A percentile compares a stretch with the other conserved stretches of the same genome.
Conservation (phyloP, 2,329 filamentous ascomycete species). For the Fusarium sp. region DNA sequence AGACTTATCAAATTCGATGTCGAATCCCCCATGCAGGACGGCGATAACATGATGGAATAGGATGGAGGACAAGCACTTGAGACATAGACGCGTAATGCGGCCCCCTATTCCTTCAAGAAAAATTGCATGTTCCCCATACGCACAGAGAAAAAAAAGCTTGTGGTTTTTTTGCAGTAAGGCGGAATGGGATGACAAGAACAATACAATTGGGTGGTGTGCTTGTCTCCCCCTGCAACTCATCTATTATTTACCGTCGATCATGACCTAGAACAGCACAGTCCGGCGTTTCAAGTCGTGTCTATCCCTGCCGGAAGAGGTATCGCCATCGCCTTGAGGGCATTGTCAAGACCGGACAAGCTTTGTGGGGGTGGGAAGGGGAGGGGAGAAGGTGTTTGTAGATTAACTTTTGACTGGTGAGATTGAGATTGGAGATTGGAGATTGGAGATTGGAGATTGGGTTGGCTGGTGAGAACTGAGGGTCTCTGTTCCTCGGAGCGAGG, state of each 20-base stretch:
- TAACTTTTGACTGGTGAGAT: slow-evolving; percentile 31
- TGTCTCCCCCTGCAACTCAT: slow-evolving; percentile 8
- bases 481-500: too few relatives aligned
- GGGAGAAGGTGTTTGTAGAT: slow-evolving; percentile 29
- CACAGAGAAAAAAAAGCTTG: not conserved
- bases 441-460: slow-evolving; percentile 1
- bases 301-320: slow-evolving; percentile 50
- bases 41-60: slow-evolving; percentile 5
- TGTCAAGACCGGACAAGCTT: slow-evolving; percentile 57
- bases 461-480: slow-evolving; percentile 19
- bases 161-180: not conserved
- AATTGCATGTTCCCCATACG: slow-evolving; percentile 2
- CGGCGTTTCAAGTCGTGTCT: slow-evolving; percentile 52
- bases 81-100: slow-evolving; percentile 31
- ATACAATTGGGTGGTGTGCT: slow-evolving; percentile 11
- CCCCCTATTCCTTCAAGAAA: slow-evolving; percentile 22
- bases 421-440: slow-evolving; percentile 15
- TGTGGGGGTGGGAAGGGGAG: slow-evolving; percentile 46
- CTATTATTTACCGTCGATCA: slow-evolving; percentile 44
- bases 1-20: slow-evolving; percentile 12
- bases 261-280: slow-evolving; percentile 44
- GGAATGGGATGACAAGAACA: slow-evolving; percentile 1
- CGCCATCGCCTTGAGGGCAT: slow-evolving; percentile 43
- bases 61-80: slow-evolving; percentile 8
- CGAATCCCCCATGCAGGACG: not conserved